Base-by-base conservation (phyloP, 2,329 filamentous ascomycete genomes). In the Colletotrichum zoysiae region DNA sequence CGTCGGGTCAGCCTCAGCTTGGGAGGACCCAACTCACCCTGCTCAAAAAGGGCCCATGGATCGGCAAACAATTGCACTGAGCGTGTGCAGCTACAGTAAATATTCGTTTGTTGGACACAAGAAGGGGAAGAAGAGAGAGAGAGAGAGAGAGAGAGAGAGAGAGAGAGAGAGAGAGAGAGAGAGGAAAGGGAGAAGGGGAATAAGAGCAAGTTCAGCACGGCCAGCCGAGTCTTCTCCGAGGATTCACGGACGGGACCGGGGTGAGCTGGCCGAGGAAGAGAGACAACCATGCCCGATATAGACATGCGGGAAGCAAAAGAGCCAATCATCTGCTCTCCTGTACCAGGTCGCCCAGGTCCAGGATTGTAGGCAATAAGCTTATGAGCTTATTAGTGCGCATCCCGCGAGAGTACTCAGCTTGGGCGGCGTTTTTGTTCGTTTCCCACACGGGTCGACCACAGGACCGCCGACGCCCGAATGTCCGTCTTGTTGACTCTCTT, bases 321-420 rank as follows among this genome's bases (percentile, higher is more conserved):
- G 14, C 61, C 61, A 35, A 33, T 64, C 33, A 18, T 6, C 16
- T 26, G n/a, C n/a, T 9, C 7, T 20, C 16, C 8, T 18, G 6
- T 7, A 7, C n/a, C 46, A n/a, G 33, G n/a, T 42, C 46, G 16
- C 20, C n/a, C 16, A 30, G 16, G 60, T n/a, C 23, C 4, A 16
- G 48, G 46, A 30, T 51, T 42, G 16, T 12, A 33, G 46, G 46
- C 23, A 62, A 62, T 53, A 62, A 59, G 57, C 38, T 46, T 42
- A 62, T 53, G 38, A 62, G 46, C 60, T 62, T 53, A 51, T 26
- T 62, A 40, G 60, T 46, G 46, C 57, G n/a, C n/a, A 53, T 62
- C 60, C 60, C 46, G 33, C 5, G 5, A 46, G 58, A 23, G 40
- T 38, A n/a, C n/a, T n/a, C n/a, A 26, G 38, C 35, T 20, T 18